Evolutionary conservation across 441 rosid species (phyloP), one percentile per base, ranked within the genome.

Genomic region (Brassica hybrid): DNA sequence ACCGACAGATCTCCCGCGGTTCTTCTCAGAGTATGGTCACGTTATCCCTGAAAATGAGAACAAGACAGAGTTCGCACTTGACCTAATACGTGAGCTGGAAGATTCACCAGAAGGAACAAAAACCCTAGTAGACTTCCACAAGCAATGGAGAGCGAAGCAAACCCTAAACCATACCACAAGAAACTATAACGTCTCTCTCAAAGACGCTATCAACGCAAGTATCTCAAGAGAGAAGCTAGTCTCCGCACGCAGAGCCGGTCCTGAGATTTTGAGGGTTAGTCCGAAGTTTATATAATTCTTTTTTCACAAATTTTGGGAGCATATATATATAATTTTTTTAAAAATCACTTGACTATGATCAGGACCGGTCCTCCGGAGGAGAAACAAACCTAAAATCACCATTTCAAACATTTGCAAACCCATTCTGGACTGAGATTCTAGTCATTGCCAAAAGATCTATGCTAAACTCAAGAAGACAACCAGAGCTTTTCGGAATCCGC

Each of bases 401-500:
- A 3, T 83, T 91, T 8, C 89, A 85, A 62, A 86, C 85, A 1
- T 94, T 87, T 69, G 92, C 94, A 32, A 94, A 94, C 71, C 97
- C 97, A 1, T 48, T 82, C 41, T 92, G 94, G 98, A 84, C 80
- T 6, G 96, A 90, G 78, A 87, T 90, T 82, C 16, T 86, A 3
- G 94, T 92, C 16, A 90, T 92, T 13, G 89, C 86, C 5, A 94
- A 86, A 77, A 76, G 98, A 76, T 85, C 96, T 1, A 30, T 88
- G 0, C 78, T 57, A 18, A 94, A 94, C 84, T 90, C 98, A 41
- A 86, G 82, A 73, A 85, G 98, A 81, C 85, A 72, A 88, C 97
- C 97, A 0, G 98, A 94, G 69, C 75, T 92, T 0, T 94, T 90
- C 32, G 94, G 92, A 21, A 87, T 86, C 71, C 88, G 98, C 1